Evolutionary conservation across 176 grass and related monocot genomes (phyloP).

Genomic region (Tuctoria greenei): DNA sequence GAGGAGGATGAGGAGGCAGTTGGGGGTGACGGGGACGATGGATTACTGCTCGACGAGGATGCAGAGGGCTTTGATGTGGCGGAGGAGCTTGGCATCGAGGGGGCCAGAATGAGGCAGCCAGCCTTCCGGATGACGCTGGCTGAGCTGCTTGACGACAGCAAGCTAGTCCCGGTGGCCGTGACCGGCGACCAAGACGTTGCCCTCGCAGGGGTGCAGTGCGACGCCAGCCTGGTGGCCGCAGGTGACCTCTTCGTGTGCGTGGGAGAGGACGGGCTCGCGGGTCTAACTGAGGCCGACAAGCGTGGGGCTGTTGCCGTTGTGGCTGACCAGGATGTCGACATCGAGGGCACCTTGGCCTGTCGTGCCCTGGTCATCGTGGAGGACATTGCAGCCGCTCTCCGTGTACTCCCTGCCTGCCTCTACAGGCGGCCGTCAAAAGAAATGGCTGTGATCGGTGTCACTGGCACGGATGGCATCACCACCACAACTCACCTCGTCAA

Average conservation of each 20-base stretch:
- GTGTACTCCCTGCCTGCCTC: slow-evolving; percentile 68
- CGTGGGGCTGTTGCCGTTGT: slow-evolving; percentile 84
- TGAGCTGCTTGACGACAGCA: slow-evolving; percentile 94
- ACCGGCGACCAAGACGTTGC: slow-evolving; percentile 82
- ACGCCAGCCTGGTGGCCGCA: slow-evolving; percentile 64
- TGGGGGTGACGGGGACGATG: slow-evolving; percentile 24
- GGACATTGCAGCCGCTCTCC: slow-evolving; percentile 52
- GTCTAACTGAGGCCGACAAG: slow-evolving; percentile 87
- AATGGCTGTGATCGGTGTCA: slow-evolving; percentile 68
- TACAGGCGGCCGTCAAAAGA: slow-evolving; percentile 67
- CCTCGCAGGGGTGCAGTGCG: slow-evolving; percentile 69
- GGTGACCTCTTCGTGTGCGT: slow-evolving; percentile 83
- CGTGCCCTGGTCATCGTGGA: slow-evolving; percentile 88
- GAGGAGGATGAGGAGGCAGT: slow-evolving; percentile 45
- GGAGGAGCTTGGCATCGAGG: slow-evolving; percentile 54
- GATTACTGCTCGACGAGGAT: slow-evolving; percentile 48
- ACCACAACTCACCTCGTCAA: slow-evolving; percentile 77
- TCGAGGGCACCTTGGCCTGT: slow-evolving; percentile 84
- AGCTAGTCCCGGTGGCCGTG: slow-evolving; percentile 76
- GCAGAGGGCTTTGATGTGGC: slow-evolving; percentile 43
- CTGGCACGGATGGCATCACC: slow-evolving; percentile 61
- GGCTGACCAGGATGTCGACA: slow-evolving; percentile 81
- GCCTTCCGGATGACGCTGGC: slow-evolving; percentile 89
- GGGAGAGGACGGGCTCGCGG: slow-evolving; percentile 45
- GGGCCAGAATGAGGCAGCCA: slow-evolving; percentile 48